phyloP scores from a whole-genome alignment of 306 rosid species.

The Rosa multiflora region DNA sequence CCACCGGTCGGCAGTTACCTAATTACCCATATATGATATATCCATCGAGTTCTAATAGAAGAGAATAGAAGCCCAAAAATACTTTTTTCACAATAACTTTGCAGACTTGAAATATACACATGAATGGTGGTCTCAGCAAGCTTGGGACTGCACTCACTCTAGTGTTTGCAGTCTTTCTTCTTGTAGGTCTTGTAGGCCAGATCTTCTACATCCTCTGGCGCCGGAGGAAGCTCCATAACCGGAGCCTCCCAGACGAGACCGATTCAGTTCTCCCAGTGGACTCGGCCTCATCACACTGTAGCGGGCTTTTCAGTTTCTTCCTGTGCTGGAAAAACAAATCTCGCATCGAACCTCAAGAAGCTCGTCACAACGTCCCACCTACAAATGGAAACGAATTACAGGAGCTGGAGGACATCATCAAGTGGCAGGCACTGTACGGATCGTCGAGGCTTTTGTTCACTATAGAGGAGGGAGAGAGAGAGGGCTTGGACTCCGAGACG shows the following conservation, averaged over 20 bases:
- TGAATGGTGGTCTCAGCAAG: slow-evolving; percentile 27
- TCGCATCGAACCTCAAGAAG: slow-evolving; percentile 34
- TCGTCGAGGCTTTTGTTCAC: slow-evolving; percentile 43
- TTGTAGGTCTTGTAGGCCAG: slow-evolving; percentile 30
- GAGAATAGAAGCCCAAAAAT: background rate
- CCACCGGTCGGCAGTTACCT: slow-evolving; percentile 18
- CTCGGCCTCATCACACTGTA: slow-evolving; percentile 11
- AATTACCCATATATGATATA: background rate
- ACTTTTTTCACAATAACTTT: background rate
- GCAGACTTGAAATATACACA: background rate
- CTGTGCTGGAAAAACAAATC: slow-evolving; percentile 33
- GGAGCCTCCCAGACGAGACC: background rate
- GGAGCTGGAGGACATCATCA: slow-evolving; percentile 32
- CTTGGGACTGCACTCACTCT: slow-evolving; percentile 20
- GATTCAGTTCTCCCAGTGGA: background rate
- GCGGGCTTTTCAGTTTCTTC: slow-evolving; percentile 26
- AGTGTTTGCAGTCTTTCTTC: slow-evolving; percentile 23
- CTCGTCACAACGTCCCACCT: background rate
- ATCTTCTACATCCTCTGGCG: slow-evolving; percentile 34
- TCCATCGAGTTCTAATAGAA: background rate
- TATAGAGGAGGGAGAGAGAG: slow-evolving; percentile 44
- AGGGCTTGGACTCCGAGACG: slow-evolving; percentile 31
- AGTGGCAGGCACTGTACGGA: slow-evolving; percentile 36
- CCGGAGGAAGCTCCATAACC: slow-evolving; percentile 8
- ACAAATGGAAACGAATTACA: background rate